Evolutionary conservation across 2,329 filamentous ascomycete genomes (phyloP).

Genomic region (Emericellopsis atlantica): DNA sequence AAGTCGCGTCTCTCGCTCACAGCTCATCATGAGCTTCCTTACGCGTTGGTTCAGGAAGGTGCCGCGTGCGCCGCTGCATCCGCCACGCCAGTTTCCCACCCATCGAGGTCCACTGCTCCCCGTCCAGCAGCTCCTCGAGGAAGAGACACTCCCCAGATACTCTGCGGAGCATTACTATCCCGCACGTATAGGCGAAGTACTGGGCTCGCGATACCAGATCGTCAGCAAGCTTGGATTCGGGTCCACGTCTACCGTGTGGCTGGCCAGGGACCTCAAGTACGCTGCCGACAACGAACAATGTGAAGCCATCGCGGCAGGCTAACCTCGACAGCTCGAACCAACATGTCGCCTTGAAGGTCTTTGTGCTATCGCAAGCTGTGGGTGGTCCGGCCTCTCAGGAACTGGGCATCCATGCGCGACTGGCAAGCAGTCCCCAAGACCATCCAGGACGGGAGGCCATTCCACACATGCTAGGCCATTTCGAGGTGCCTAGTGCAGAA

Average conservation of each 20-base stretch:
- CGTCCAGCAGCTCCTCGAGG: slow-evolving; percentile 7
- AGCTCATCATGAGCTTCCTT: too few species aligned
- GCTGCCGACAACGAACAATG: too few species aligned
- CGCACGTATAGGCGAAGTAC: slow-evolving; percentile 8
- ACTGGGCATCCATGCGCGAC: slow-evolving; percentile 26
- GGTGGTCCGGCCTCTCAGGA: slow-evolving; percentile 17
- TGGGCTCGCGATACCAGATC: slow-evolving; percentile 9
- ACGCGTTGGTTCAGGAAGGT: too few species aligned
- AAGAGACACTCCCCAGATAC: slow-evolving; percentile 11
- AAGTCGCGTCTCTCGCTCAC: too few species aligned
- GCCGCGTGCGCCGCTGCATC: too few species aligned
- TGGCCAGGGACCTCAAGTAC: slow-evolving; percentile 3
- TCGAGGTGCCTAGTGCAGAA: slow-evolving; percentile 19
- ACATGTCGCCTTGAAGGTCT: slow-evolving; percentile 21
- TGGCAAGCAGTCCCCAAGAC: slow-evolving; percentile 11
- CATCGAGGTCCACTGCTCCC: background rate
- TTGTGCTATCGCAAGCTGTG: slow-evolving; percentile 10
- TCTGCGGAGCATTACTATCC: slow-evolving; percentile 9
- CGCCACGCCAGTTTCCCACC: too few species aligned
- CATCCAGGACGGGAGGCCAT: slow-evolving; percentile 18
- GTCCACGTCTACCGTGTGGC: slow-evolving; percentile 5
- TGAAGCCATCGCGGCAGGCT: too few species aligned
- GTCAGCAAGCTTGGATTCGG: slow-evolving; percentile 11
- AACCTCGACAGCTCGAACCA: slow-evolving; percentile 7
- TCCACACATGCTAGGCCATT: slow-evolving; percentile 21